phyloP scores from a whole-genome alignment of 2,329 filamentous ascomycete genomes.

The Sporothrix humicola region DNA sequence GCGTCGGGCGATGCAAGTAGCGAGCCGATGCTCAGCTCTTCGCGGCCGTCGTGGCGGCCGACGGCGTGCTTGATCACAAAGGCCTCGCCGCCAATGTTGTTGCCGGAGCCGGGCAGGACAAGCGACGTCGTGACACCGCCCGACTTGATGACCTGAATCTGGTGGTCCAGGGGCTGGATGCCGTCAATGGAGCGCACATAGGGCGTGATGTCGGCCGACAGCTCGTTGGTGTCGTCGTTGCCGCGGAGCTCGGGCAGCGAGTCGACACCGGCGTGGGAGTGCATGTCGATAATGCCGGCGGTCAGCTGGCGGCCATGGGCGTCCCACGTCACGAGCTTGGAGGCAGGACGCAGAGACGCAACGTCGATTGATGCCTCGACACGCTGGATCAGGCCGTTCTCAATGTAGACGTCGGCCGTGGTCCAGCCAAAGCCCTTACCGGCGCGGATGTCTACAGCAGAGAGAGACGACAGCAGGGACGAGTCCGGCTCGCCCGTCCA shows the following conservation, averaged over 20 bases:
- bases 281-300: constrained; percentile 73
- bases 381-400: constrained; percentile 64
- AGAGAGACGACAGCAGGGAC: constrained; percentile 57
- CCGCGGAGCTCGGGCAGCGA: constrained; percentile 61
- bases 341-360: not conserved
- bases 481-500: constrained; percentile 66
- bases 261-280: constrained; percentile 68
- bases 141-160: constrained; percentile 72
- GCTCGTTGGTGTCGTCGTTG: constrained; percentile 67
- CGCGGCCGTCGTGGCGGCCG: constrained; percentile 62
- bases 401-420: constrained; percentile 63
- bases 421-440: constrained; percentile 68
- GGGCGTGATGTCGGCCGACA: constrained; percentile 68
- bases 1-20: constrained; percentile 70
- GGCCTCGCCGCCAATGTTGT: constrained; percentile 75
- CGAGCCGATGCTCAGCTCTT: constrained; percentile 66
- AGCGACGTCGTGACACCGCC: constrained; percentile 74
- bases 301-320: constrained; percentile 67
- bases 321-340: constrained; percentile 50
- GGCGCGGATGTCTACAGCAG: constrained; percentile 59
- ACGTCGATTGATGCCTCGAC: constrained; percentile 54
- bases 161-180: constrained; percentile 66
- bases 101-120: constrained; percentile 70
- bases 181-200: constrained; percentile 71
- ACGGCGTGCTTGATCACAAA: constrained; percentile 72